Conservation (phyloP, 345 rosid genomes). For the Viola odorata region DNA sequence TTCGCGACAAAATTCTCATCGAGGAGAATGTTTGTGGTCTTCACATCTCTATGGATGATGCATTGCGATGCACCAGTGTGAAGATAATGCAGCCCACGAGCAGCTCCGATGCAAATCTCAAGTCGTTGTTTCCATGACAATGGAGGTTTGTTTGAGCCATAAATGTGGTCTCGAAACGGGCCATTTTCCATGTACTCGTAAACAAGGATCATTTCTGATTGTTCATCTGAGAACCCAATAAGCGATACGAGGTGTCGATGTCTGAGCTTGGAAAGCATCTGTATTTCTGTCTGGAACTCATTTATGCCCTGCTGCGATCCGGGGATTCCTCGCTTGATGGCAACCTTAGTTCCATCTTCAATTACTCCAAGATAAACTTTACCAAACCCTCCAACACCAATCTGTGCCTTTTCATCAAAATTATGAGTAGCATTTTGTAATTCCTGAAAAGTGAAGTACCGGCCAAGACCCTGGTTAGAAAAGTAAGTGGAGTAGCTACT, state of each 20-base stretch:
- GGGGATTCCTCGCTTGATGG: conserved; percentile 63
- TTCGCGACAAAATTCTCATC: conserved; percentile 77
- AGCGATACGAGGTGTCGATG: conserved; percentile 80
- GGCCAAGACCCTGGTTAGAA: conserved; percentile 56
- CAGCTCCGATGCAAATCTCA: conserved; percentile 78
- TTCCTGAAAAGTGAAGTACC: conserved; percentile 53
- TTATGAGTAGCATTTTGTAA: conserved; percentile 59
- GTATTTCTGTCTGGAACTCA: conserved; percentile 86
- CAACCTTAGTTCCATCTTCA: conserved; percentile 63
- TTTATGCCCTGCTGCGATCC: conserved; percentile 75
- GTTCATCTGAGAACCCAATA: conserved; percentile 72
- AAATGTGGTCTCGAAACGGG: conserved; percentile 73
- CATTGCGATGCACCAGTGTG: conserved; percentile 73
- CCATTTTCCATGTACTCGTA: conserved; percentile 86
- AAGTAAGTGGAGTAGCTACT: conserved; percentile 44
- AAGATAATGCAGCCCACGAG: conserved; percentile 77
- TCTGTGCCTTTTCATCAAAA: conserved; percentile 60
- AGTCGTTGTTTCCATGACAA: conserved; percentile 79
- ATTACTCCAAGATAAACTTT: conserved; percentile 60
- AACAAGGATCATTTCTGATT: conserved; percentile 81
- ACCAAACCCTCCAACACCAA: conserved; percentile 86
- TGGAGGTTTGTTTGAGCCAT: conserved; percentile 46
- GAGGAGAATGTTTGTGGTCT: conserved; percentile 77
- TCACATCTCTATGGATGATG: conserved; percentile 81
- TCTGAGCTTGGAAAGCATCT: conserved; percentile 75